A percentile compares a stretch with the other conserved stretches of the same genome.
These are phyloP conservation scores for Talaromyces sp. DNA, from an alignment of 2,329 filamentous ascomycete species.

Conservation along the genomic window DNA sequence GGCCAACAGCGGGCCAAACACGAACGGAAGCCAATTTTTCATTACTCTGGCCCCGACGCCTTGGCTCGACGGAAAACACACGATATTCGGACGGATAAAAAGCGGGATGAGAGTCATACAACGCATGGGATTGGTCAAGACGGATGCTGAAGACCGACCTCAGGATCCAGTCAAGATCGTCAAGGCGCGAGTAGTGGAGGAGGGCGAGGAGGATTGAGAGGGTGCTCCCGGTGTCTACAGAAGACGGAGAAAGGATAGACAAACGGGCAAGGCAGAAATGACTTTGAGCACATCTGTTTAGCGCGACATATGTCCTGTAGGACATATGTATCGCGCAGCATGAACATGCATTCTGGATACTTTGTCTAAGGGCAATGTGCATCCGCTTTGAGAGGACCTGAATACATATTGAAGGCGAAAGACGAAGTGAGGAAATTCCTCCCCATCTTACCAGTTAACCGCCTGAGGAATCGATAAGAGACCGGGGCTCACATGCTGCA, in stretches of 20 bases:
- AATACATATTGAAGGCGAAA: background rate
- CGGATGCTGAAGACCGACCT: constrained; percentile 73
- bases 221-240: background rate
- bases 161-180: constrained; percentile 76
- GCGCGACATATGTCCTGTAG: background rate
- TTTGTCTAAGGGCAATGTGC: background rate
- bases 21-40: constrained; percentile 95
- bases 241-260: constrained; percentile 1
- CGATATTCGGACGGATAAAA: constrained; percentile 89
- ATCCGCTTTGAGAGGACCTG: background rate
- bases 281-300: background rate
- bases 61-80: constrained; percentile 96
- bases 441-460: background rate
- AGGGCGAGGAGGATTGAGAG: constrained; percentile 43
- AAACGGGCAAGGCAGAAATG: background rate
- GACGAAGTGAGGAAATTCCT: background rate
- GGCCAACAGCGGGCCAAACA: constrained; percentile 90
- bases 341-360: background rate
- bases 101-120: constrained; percentile 76
- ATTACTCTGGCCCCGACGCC: constrained; percentile 90
- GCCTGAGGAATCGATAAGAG: background rate
- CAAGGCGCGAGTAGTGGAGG: constrained; percentile 64
- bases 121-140: constrained; percentile 83
- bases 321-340: background rate
- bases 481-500: background rate